Percentiles rank a stretch among this genome's conserved stretches.
Evolutionary conservation across 495 filamentous ascomycete genomes (phyloP).

Genomic region (Annulohypoxylon maeteangense): DNA sequence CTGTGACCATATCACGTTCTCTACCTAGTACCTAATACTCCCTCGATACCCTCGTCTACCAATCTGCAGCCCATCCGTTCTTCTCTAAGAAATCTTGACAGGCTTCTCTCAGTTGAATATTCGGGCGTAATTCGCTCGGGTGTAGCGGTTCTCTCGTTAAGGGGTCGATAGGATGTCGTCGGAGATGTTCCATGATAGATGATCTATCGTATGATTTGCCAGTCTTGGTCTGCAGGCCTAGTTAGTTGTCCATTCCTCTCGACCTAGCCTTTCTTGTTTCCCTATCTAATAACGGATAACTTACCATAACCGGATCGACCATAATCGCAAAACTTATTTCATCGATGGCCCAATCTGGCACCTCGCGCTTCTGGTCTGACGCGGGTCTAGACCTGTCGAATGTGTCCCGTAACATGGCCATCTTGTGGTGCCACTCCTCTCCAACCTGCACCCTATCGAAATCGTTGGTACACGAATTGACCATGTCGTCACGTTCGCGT

Average conservation of each 20-base stretch:
- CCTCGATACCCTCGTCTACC: slow-evolving; percentile 57
- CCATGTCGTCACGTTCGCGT: slow-evolving; percentile 44
- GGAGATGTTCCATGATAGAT: slow-evolving; percentile 87
- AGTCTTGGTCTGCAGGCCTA: slow-evolving; percentile 71
- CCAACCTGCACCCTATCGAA: slow-evolving; percentile 60
- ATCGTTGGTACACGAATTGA: slow-evolving; percentile 41
- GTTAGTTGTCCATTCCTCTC: slow-evolving; percentile 20
- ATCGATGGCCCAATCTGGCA: slow-evolving; percentile 90
- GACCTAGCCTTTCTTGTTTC: not conserved
- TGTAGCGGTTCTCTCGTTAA: slow-evolving; percentile 80
- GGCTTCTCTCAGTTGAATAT: slow-evolving; percentile 83
- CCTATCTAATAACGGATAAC: slow-evolving; percentile 32
- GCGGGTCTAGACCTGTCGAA: slow-evolving; percentile 68
- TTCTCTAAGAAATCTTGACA: slow-evolving; percentile 84
- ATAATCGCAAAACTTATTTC: slow-evolving; percentile 91
- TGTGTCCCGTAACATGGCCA: slow-evolving; percentile 65
- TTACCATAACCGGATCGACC: slow-evolving; percentile 86
- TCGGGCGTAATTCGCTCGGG: slow-evolving; percentile 79
- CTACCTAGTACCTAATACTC: too few species aligned
- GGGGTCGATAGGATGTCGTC: slow-evolving; percentile 78
- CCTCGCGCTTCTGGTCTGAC: slow-evolving; percentile 68
- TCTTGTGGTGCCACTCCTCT: slow-evolving; percentile 69
- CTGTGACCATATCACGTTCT: not conserved
- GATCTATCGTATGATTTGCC: slow-evolving; percentile 90
- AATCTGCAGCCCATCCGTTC: slow-evolving; percentile 96